Evolutionary conservation across 495 filamentous ascomycete genomes (phyloP).

Genomic region (Aspergillus sparsus): DNA sequence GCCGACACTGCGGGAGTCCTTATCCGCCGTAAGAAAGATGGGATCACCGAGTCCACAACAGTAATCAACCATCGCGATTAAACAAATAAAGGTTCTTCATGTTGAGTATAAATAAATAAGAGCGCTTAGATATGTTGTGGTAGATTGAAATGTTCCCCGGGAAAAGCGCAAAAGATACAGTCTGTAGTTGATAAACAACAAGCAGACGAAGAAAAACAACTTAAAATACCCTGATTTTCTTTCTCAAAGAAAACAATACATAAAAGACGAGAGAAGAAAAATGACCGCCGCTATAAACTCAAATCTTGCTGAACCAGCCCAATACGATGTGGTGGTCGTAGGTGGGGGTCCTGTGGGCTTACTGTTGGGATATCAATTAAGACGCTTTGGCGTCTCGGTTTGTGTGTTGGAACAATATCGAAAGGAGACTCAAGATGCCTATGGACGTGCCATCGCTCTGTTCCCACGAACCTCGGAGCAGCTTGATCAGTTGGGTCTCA

Average conservation of each 20-base stretch:
- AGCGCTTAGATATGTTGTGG: background rate
- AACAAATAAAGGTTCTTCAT: too few species aligned
- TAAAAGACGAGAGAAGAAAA: background rate
- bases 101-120: too few species aligned
- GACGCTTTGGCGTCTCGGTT: slow-evolving; percentile 25
- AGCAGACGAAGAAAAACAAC: background rate
- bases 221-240: background rate
- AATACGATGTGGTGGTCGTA: slow-evolving; percentile 64
- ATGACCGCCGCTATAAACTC: slow-evolving; percentile 26
- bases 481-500: slow-evolving; percentile 50
- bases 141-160: background rate
- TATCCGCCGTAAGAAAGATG: too few species aligned
- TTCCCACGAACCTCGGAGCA: slow-evolving; percentile 49
- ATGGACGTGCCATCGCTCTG: slow-evolving; percentile 47
- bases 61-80: too few species aligned
- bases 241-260: background rate
- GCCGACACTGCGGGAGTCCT: too few species aligned
- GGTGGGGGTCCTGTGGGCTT: slow-evolving; percentile 78
- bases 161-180: background rate
- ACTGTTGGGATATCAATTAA: slow-evolving; percentile 54
- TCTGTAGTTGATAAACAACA: background rate
- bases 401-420: slow-evolving; percentile 40
- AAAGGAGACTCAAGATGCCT: slow-evolving; percentile 40
- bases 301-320: background rate
- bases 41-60: too few species aligned